Conservation (phyloP, 2,329 filamentous ascomycete genomes). For the Cadophora luteo-olivacea region DNA sequence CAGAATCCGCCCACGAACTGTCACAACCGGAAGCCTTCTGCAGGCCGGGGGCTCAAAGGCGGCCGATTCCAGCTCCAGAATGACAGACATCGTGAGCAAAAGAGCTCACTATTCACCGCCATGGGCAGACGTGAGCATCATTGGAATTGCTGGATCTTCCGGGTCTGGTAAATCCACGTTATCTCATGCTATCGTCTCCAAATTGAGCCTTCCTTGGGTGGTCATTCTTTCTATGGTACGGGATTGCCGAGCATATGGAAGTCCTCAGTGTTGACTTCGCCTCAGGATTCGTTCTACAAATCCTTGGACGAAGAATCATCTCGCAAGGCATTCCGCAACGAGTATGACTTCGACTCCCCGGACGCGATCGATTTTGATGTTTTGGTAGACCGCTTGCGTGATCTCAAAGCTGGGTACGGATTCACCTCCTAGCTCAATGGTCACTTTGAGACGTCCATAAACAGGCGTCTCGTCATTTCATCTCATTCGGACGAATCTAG, state of each 20-base stretch:
- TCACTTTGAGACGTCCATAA: neutral
- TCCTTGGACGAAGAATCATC: slow-evolving; percentile 81
- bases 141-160: slow-evolving; percentile 93
- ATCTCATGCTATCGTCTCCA: slow-evolving; percentile 87
- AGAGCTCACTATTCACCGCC: slow-evolving; percentile 85
- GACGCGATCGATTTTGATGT: slow-evolving; percentile 94
- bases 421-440: neutral
- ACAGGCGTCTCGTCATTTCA: neutral
- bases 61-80: slow-evolving; percentile 9
- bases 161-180: slow-evolving; percentile 95
- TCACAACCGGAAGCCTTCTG: neutral
- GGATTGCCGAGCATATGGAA: neutral
- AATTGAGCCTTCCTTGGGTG: slow-evolving; percentile 94
- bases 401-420: slow-evolving; percentile 87
- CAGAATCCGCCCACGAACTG: neutral
- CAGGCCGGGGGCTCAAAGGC: neutral
- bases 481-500: neutral
- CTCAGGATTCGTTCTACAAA: slow-evolving; percentile 96
- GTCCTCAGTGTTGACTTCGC: slow-evolving; percentile 5
- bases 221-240: slow-evolving; percentile 94
- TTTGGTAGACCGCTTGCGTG: slow-evolving; percentile 77
- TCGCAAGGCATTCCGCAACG: slow-evolving; percentile 81
- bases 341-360: slow-evolving; percentile 95
- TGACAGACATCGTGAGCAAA: slow-evolving; percentile 35
- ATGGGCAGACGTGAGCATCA: slow-evolving; percentile 96